Evolutionary conservation across 2,329 filamentous ascomycete species (phyloP).

Genomic region (Basipetospora chlamydospora): DNA sequence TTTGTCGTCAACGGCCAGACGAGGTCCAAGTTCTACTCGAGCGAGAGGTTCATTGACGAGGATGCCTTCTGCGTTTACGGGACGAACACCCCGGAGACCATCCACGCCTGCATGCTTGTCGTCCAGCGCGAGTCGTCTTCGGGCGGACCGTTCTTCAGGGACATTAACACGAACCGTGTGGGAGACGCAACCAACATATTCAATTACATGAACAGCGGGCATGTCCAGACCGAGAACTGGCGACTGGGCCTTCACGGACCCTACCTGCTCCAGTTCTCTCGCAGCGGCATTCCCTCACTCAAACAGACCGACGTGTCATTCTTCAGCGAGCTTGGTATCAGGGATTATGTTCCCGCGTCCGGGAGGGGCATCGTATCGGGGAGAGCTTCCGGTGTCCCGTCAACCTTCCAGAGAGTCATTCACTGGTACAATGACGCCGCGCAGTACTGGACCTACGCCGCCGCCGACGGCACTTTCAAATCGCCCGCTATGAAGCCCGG

Average conservation of each 20-base stretch:
- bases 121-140: constrained; percentile 44
- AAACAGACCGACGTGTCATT: constrained; percentile 39
- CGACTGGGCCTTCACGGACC: constrained; percentile 52
- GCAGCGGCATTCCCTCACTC: constrained; percentile 36
- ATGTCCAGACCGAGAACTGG: constrained; percentile 46
- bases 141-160: constrained; percentile 51
- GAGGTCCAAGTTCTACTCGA: constrained; percentile 56
- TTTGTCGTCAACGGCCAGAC: constrained; percentile 48
- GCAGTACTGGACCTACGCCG: constrained; percentile 51
- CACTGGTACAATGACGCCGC: constrained; percentile 50
- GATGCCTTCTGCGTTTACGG: constrained; percentile 46
- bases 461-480: constrained; percentile 39
- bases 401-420: constrained; percentile 39
- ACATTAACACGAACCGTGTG: constrained; percentile 52
- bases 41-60: constrained; percentile 55
- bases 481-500: constrained; percentile 54
- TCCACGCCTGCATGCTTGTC: constrained; percentile 48
- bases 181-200: constrained; percentile 43
- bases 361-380: constrained; percentile 45
- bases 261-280: constrained; percentile 46
- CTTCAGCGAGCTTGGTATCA: constrained; percentile 41
- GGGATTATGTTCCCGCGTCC: constrained; percentile 40
- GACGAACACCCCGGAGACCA: constrained; percentile 20
- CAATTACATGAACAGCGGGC: constrained; percentile 55
- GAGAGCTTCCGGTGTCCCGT: constrained; percentile 41